Base-by-base conservation (phyloP, 495 filamentous ascomycete genomes). In the Xylaria telfairii region DNA sequence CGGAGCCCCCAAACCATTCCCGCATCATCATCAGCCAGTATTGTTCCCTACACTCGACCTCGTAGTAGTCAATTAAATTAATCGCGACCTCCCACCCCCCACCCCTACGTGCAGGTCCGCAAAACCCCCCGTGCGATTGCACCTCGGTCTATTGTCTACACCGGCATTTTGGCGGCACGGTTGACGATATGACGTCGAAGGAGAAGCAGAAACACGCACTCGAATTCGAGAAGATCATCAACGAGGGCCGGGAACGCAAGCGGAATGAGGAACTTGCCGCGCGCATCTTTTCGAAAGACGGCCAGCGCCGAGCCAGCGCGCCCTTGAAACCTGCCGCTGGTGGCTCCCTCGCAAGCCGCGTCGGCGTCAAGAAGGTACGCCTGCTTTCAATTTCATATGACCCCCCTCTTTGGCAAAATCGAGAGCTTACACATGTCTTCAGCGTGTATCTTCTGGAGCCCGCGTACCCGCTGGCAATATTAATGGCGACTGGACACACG, bases 261-360 rank as follows among this genome's bases (percentile, higher is more conserved):
- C 88, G 90, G 76, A 88, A 92, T 70, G 87, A 93, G 78, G 83
- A 85, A 7, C 87, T 96, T 6, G 93, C 93, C 49, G 87, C 89
- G 47, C 84, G 89, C 72, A 89, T 96, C 28, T 88, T 95, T 54
- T 87, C 87, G 65, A 90, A 86, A 73, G 86, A 88, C 66, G 44
- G 24, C 44, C 34, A 70, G 15, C 86, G 92, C 70, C 85, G 88
- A 70, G 74, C 85, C 0, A 91, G 86, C 78, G 86, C 89, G 12
- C 86, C 89, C 7, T 80, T 83, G 71, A 88, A 86, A 69, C 67
- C 79, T 41, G 81, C 81, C 64, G 6, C 56, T 13, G 69, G 69
- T 24, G 69, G 69, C 60, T 85, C 88, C 64, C 84, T 96, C 44
- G 91, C 93, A 68, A 93, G 92, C 76, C 86, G 93, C 78, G 89